These are phyloP conservation scores for Xylariomycetidae sp. DNA, from an alignment of 2,329 filamentous ascomycete genomes.

Conservation along the genomic window DNA sequence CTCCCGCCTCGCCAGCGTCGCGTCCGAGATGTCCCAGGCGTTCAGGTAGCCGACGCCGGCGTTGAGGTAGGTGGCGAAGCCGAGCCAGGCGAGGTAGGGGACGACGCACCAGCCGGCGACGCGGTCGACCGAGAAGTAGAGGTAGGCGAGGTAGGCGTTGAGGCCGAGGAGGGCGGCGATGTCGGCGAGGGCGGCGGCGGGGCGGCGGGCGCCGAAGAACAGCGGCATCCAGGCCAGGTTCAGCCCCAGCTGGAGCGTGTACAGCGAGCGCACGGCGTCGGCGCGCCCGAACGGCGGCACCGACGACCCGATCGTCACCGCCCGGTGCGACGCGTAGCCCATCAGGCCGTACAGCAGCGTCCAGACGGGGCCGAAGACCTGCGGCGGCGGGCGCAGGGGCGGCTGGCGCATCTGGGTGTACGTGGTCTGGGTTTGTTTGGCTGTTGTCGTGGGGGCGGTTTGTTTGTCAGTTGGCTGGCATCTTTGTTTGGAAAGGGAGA, in stretches of 20 bases:
- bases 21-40: conserved; percentile 53
- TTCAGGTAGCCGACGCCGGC: conserved; percentile 65
- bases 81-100: conserved; percentile 82
- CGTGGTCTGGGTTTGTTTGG: conserved; percentile 52
- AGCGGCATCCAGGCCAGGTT: conserved; percentile 91
- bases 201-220: conserved; percentile 76
- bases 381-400: conserved; percentile 55
- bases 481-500: not conserved
- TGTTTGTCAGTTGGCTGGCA: conserved; percentile 2
- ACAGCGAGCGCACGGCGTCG: conserved; percentile 69
- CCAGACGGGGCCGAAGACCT: conserved; percentile 62
- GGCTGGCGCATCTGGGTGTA: conserved; percentile 67
- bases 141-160: conserved; percentile 68
- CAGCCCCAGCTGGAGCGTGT: conserved; percentile 78
- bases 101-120: conserved; percentile 69
- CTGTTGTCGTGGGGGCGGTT: conserved; percentile 34
- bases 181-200: conserved; percentile 70
- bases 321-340: conserved; percentile 85
- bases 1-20: conserved; percentile 27
- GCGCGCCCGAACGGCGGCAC: conserved; percentile 7
- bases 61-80: conserved; percentile 83
- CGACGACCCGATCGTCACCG: conserved; percentile 56
- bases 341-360: conserved; percentile 68
- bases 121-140: conserved; percentile 71
- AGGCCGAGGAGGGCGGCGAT: conserved; percentile 68